Percentiles rank a stretch among this genome's conserved stretches.
Evolutionary conservation across 1,284 basidiomycete genomes (phyloP).

Genomic region (Veloboletus limbatus): DNA sequence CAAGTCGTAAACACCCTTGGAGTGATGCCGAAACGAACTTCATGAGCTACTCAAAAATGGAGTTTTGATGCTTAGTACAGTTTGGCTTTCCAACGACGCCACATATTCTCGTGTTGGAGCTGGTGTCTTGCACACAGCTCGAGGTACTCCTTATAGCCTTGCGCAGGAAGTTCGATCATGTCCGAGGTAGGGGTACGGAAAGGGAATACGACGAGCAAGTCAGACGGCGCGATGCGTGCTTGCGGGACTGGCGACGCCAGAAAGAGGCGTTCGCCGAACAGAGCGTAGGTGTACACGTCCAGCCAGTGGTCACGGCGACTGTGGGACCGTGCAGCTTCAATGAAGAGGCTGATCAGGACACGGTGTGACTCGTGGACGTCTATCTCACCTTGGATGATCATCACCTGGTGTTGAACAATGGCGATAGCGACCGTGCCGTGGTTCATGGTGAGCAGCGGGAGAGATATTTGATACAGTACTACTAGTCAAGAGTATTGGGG

Average conservation of each 20-base stretch:
- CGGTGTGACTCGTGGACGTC: background rate
- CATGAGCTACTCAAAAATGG: background rate
- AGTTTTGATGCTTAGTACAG: slow-evolving; percentile 17
- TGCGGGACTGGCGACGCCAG: slow-evolving; percentile 52
- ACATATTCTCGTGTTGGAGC: slow-evolving; percentile 51
- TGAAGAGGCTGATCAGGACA: slow-evolving; percentile 5
- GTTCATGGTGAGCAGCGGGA: slow-evolving; percentile 42
- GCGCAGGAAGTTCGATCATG: slow-evolving; percentile 58
- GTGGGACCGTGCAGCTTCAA: slow-evolving; percentile 57
- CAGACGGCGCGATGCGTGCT: slow-evolving; percentile 55
- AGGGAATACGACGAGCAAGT: slow-evolving; percentile 57
- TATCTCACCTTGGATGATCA: slow-evolving; percentile 57
- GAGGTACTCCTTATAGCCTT: slow-evolving; percentile 53
- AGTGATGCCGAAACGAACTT: background rate
- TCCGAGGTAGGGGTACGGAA: slow-evolving; percentile 42
- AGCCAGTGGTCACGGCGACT: slow-evolving; percentile 50
- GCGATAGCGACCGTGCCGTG: slow-evolving; percentile 62
- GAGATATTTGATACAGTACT: slow-evolving; percentile 20
- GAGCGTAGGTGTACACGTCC: slow-evolving; percentile 60
- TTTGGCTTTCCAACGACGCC: slow-evolving; percentile 45
- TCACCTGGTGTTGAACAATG: slow-evolving; percentile 60
- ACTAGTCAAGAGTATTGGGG: too few relatives aligned
- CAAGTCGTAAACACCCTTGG: background rate
- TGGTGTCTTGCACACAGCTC: slow-evolving; percentile 48
- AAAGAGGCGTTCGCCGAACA: slow-evolving; percentile 61